These are phyloP conservation scores for Priceomyces carsonii DNA, from an alignment of 805 yeast genomes.

Conservation along the genomic window DNA sequence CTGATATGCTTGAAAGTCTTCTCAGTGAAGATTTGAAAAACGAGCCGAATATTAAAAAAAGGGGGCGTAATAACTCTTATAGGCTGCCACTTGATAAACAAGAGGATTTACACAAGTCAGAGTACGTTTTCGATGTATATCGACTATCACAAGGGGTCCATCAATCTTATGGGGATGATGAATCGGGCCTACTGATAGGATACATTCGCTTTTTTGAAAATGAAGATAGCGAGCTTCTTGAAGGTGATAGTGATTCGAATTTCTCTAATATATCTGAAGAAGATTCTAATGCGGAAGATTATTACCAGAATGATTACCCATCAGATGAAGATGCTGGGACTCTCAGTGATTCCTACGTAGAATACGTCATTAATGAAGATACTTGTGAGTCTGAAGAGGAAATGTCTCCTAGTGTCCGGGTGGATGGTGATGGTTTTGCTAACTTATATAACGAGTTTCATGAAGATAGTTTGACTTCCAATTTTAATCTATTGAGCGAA, in stretches of 20 bases:
- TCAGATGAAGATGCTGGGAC: constrained; percentile 78
- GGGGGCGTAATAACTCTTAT: constrained; percentile 13
- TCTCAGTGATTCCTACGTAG: constrained; percentile 13
- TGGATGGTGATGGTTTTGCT: constrained; percentile 6
- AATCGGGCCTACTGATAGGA: constrained; percentile 51
- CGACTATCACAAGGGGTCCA: constrained; percentile 26
- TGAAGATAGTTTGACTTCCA: neutral
- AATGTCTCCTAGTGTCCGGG: constrained; percentile 1
- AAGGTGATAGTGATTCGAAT: constrained; percentile 39
- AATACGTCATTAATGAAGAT: too few relatives aligned
- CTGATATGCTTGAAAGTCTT: constrained; percentile 73
- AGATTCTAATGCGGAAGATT: constrained; percentile 89
- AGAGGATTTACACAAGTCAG: too few relatives aligned
- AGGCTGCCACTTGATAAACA: neutral
- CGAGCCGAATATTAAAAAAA: constrained; percentile 11
- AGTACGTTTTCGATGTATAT: constrained; percentile 91
- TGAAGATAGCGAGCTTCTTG: constrained; percentile 42
- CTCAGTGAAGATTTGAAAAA: constrained; percentile 36
- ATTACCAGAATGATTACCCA: constrained; percentile 90
- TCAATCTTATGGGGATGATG: constrained; percentile 49
- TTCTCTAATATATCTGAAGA: constrained; percentile 62
- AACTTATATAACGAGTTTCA: constrained; percentile 4
- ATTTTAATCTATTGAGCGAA: constrained; percentile 7
- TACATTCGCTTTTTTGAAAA: constrained; percentile 58
- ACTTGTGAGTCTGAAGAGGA: constrained; percentile 1